Evolutionary conservation across 352 stramenopile species (phyloP), one percentile per base, ranked within the genome.

Genomic region (Pythium guiyangense): DNA sequence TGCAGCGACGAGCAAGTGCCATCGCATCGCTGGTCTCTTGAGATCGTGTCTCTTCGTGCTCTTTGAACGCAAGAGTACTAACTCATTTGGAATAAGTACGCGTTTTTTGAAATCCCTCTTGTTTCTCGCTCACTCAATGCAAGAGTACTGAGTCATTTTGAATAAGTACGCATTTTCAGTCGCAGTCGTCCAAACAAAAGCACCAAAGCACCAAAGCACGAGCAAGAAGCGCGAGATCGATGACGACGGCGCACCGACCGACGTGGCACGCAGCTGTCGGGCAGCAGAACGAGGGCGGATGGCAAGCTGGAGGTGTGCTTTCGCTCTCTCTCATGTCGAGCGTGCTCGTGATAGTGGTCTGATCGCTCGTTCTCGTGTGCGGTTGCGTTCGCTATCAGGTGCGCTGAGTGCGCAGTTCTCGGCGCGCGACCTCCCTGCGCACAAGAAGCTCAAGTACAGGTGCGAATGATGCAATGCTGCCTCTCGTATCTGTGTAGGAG

Each of bases 221-320:
- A 18, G n/a, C 11, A 44, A 46, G 10, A 22, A 35, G 25, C 55
- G 22, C 15, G 35, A 54, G 52, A 11, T 55, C 37, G 29, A 94
- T 94, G 82, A 94, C 84, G 69, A 94, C 82, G n/a, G 84, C 84
- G 37, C 82, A 92, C 61, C 79, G 84, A 59, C 82, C 84, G 68
- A 94, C 84, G 22, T 94, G 82, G 82, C 77, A 94, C 63, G 84
- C 84, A 54, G 84, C 84, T 55, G 82, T 94, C 57, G 84, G 84
- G 40, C 82, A 94, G 67, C 79, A 87, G 57, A 94, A 92, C 65
- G 82, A 94, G 58, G 84, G 84, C 47, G 84, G 84, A 69, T 94
- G 84, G 82, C 79, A 94, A 42, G 69, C 82, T 5, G 84, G 82
- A 69, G 83, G 82, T 92, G 37, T 44, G 64, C 58, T 17, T n/a